Conservation (phyloP, 2,329 filamentous ascomycete species). For the Paracorniculantispora psalliotae region DNA sequence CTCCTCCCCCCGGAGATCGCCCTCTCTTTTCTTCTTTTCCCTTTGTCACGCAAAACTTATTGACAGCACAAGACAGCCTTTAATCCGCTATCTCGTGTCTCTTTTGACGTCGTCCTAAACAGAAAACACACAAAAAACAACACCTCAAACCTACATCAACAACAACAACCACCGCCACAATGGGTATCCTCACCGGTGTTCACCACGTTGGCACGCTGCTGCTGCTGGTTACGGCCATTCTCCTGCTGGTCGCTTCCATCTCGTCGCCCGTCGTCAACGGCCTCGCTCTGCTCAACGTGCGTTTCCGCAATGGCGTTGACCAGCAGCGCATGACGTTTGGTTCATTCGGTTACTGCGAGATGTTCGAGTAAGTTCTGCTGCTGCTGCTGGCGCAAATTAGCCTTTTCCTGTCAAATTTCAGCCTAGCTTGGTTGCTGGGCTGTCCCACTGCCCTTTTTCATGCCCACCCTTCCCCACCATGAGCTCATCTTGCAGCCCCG, state of each 20-base stretch:
- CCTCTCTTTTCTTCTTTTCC: background rate
- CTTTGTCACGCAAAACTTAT: conserved; percentile 7
- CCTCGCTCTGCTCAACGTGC: conserved; percentile 49
- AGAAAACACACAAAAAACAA: background rate
- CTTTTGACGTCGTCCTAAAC: conserved; percentile 7
- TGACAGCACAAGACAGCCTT: background rate
- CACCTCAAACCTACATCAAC: conserved; percentile 9
- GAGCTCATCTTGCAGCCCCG: conserved; percentile 3
- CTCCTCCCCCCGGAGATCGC: background rate
- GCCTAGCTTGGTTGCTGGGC: background rate
- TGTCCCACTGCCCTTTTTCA: background rate
- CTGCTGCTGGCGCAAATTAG: background rate
- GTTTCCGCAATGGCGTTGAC: conserved; percentile 34
- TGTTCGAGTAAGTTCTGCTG: background rate
- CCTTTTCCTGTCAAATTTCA: background rate
- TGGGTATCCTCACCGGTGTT: conserved; percentile 46
- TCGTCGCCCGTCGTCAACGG: conserved; percentile 54
- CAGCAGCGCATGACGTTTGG: conserved; percentile 46
- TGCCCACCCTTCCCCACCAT: conserved; percentile 5
- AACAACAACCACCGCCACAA: conserved; percentile 26
- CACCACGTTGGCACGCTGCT: conserved; percentile 56
- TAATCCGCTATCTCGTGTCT: background rate
- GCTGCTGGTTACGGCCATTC: conserved; percentile 48
- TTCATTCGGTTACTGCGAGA: conserved; percentile 54
- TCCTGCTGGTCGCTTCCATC: conserved; percentile 55